These are phyloP conservation scores for Aspergillus fructus DNA, from an alignment of 2,329 filamentous ascomycete genomes.

Conservation along the genomic window DNA sequence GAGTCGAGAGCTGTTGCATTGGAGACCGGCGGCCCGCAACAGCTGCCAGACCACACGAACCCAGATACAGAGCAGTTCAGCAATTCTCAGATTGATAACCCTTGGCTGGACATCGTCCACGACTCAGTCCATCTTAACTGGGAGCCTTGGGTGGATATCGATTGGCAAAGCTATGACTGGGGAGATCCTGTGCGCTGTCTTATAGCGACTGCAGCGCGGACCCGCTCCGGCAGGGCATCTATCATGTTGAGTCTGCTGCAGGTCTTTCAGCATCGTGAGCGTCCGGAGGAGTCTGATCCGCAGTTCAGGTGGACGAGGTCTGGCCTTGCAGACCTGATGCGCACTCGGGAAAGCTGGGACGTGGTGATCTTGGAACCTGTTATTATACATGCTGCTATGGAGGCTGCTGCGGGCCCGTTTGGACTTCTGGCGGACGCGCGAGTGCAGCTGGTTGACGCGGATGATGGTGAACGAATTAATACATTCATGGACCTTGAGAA, in stretches of 20 bases:
- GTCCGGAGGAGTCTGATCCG: neutral
- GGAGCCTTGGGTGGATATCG: neutral
- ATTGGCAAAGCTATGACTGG: neutral
- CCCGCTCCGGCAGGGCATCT: neutral
- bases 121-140: slow-evolving; percentile 5
- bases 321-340: neutral
- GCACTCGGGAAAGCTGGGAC: neutral
- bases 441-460: slow-evolving; percentile 10
- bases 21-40: neutral
- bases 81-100: neutral
- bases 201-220: neutral
- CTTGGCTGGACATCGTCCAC: neutral
- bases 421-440: slow-evolving; percentile 8
- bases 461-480: neutral
- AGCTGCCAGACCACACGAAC: neutral
- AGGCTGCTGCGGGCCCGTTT: slow-evolving; percentile 4
- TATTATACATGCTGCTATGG: slow-evolving; percentile 1
- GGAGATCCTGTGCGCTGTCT: neutral
- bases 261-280: neutral
- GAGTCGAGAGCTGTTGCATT: neutral
- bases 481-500: neutral
- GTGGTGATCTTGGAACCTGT: neutral
- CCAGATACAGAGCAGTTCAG: neutral
- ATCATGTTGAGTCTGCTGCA: neutral
- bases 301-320: neutral